phyloP scores from a whole-genome alignment of 139 green algal genomes.

The Raphidocelis subcapitata region DNA sequence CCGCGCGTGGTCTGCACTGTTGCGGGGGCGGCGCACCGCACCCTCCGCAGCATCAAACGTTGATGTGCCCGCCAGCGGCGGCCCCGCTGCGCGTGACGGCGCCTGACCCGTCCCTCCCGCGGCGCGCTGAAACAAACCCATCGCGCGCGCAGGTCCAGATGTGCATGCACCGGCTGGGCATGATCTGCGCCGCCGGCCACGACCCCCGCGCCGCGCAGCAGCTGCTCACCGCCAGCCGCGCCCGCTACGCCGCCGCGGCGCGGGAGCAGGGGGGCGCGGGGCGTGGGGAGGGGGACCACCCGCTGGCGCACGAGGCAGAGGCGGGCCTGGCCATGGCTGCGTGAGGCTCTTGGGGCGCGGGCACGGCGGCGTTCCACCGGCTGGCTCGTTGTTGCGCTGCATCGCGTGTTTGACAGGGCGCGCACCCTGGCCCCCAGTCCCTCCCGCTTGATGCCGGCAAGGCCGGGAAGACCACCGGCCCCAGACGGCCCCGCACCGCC shows the following conservation, averaged over 20 bases:
- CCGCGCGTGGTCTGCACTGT: too few relatives aligned
- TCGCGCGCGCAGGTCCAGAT: constrained; percentile 39
- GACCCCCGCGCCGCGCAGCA: constrained; percentile 44
- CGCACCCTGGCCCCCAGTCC: not conserved
- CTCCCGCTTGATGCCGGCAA: not conserved
- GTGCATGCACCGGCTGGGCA: constrained; percentile 58
- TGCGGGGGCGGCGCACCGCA: not conserved
- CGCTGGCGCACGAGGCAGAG: constrained; percentile 50
- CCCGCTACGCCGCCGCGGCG: constrained; percentile 28
- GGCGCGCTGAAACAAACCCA: too few relatives aligned
- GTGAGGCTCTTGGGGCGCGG: constrained; percentile 15
- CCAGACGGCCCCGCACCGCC: not conserved
- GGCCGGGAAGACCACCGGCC: too few relatives aligned
- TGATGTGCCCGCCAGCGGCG: too few relatives aligned
- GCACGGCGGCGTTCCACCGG: not conserved
- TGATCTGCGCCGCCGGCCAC: constrained; percentile 49
- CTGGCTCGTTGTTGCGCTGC: not conserved
- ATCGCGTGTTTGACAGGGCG: not conserved
- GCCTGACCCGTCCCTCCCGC: too few relatives aligned
- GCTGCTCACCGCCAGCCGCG: constrained; percentile 38
- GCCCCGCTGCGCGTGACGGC: too few relatives aligned
- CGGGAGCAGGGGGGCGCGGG: not conserved
- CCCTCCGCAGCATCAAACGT: too few relatives aligned
- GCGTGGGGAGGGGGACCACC: constrained; percentile 18
- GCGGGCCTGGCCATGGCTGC: constrained; percentile 48